Evolutionary conservation across 2,329 filamentous ascomycete species (phyloP).

Genomic region (Paraphoma sp.): DNA sequence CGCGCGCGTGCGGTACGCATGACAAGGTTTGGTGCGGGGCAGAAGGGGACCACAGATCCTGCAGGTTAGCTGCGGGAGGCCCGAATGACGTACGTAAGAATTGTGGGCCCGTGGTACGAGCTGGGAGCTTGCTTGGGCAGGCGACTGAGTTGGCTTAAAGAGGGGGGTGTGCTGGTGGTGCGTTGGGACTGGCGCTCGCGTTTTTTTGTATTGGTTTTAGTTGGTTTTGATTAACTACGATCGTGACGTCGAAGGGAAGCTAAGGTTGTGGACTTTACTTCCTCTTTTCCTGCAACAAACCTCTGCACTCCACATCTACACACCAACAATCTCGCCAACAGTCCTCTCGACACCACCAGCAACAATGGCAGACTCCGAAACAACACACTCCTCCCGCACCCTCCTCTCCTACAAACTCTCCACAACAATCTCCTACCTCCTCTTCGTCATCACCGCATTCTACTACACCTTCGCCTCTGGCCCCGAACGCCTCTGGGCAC

Average conservation of each 20-base stretch:
- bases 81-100: slow-evolving; percentile 3
- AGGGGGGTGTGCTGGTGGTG: not conserved
- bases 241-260: too few species aligned
- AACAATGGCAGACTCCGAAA: slow-evolving; percentile 16
- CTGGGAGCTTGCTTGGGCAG: not conserved
- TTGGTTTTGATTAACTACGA: too few species aligned
- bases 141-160: not conserved
- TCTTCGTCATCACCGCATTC: slow-evolving; percentile 74
- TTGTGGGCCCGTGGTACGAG: not conserved
- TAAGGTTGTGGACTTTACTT: not conserved
- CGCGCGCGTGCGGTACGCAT: slow-evolving; percentile 1
- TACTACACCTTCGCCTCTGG: slow-evolving; percentile 75
- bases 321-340: not conserved
- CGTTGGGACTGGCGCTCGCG: not conserved
- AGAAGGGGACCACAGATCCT: slow-evolving; percentile 3
- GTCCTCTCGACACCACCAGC: not conserved
- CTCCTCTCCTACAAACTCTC: slow-evolving; percentile 78
- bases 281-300: not conserved
- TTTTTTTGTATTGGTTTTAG: too few species aligned
- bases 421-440: slow-evolving; percentile 75
- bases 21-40: slow-evolving; percentile 14
- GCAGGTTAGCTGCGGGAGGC: not conserved
- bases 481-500: slow-evolving; percentile 75
- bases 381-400: slow-evolving; percentile 53
- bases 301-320: not conserved